phyloP scores from a whole-genome alignment of 83 land plant genomes.

The Larix sibirica region DNA sequence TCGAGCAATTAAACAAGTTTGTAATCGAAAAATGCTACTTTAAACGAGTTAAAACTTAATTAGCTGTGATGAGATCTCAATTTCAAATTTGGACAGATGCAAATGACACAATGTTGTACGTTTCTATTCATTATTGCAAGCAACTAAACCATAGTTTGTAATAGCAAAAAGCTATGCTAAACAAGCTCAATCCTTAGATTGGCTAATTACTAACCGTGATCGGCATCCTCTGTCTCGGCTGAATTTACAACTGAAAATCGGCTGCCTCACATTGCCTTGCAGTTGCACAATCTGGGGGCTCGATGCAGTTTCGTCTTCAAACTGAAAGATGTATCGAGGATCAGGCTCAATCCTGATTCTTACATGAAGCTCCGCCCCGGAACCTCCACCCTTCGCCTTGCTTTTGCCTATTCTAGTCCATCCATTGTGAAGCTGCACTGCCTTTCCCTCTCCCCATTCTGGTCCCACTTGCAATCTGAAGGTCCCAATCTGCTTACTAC shows the following conservation, averaged over 20 bases:
- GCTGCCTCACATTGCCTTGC: constrained; percentile 72
- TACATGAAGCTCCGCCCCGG: constrained; percentile 76
- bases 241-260: constrained; percentile 94
- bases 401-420: constrained; percentile 55
- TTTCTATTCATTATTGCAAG: too few species aligned
- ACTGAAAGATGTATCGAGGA: constrained; percentile 91
- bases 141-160: too few species aligned
- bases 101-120: too few species aligned
- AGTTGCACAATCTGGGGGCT: constrained; percentile 89
- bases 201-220: constrained; percentile 24
- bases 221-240: constrained; percentile 33
- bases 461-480: constrained; percentile 59
- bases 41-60: too few species aligned
- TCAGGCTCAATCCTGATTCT: constrained; percentile 86
- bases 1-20: too few species aligned
- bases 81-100: too few species aligned
- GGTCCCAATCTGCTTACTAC: constrained; percentile 56
- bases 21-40: too few species aligned
- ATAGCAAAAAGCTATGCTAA: too few species aligned
- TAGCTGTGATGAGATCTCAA: too few species aligned
- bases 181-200: background rate
- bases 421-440: constrained; percentile 45
- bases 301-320: constrained; percentile 73
- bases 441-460: constrained; percentile 65
- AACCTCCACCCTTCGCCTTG: constrained; percentile 27